phyloP scores from a whole-genome alignment of 805 yeast species.

The Danielia reshetovae region DNA sequence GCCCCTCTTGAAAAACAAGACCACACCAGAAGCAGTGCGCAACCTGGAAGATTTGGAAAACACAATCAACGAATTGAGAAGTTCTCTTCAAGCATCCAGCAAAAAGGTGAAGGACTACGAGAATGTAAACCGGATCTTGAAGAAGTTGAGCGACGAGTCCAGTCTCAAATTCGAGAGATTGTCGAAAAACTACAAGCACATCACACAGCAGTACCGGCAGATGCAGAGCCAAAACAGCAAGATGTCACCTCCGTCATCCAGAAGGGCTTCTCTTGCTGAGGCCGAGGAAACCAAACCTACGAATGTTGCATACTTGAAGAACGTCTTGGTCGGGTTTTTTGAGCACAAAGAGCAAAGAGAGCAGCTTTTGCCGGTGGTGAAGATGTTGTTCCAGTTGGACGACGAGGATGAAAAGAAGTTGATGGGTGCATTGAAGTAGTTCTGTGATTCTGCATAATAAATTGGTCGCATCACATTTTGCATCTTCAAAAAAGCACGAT shows the following conservation, averaged over 20 bases:
- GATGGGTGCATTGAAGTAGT: slow-evolving; percentile 48
- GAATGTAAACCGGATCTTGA: slow-evolving; percentile 47
- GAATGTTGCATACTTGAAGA: slow-evolving; percentile 76
- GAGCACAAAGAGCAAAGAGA: slow-evolving; percentile 91
- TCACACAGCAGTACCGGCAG: slow-evolving; percentile 55
- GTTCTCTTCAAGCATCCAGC: slow-evolving; percentile 49
- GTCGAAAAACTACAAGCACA: slow-evolving; percentile 62
- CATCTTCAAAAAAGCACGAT: too few species aligned
- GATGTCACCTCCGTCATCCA: slow-evolving; percentile 3
- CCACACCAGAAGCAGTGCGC: slow-evolving; percentile 7
- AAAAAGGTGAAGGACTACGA: slow-evolving; percentile 55
- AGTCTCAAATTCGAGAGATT: slow-evolving; percentile 62
- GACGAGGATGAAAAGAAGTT: slow-evolving; percentile 72
- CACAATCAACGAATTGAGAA: slow-evolving; percentile 44
- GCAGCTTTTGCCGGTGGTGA: slow-evolving; percentile 79
- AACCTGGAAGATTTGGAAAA: slow-evolving; percentile 21
- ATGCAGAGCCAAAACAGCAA: slow-evolving; percentile 26
- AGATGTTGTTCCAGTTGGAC: slow-evolving; percentile 65
- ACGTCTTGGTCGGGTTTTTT: slow-evolving; percentile 84
- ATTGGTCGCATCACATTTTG: not conserved
- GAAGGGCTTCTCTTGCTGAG: slow-evolving; percentile 12
- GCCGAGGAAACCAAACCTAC: slow-evolving; percentile 16
- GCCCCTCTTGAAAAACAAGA: slow-evolving; percentile 17
- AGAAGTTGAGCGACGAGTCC: slow-evolving; percentile 63
- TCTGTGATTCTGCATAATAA: not conserved